Evolutionary conservation across 2,329 filamentous ascomycete species (phyloP), one percentile per base, ranked within the genome.

Genomic region (Botryotinia globosa): DNA sequence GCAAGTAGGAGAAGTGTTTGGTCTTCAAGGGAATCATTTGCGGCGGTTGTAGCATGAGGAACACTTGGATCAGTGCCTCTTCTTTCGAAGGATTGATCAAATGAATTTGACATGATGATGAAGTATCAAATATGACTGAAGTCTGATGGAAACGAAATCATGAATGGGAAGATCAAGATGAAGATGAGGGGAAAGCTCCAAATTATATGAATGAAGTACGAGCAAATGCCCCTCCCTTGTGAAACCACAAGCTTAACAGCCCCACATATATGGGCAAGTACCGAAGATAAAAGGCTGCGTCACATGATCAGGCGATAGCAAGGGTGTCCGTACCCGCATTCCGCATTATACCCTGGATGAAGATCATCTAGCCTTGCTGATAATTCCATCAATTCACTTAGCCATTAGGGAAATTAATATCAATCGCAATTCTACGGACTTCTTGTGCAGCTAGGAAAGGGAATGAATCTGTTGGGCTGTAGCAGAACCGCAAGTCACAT

Each of bases 1-100:
- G 94, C 94, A 76, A 98, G 89, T 77, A 95, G 90, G 18, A 80
- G 73, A 29, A 80, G 63, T 25, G 76, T 78, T 54, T 77, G 77
- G 59, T 80, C 79, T 74, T 80, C 78, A 8, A 79, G 73, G 20
- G 80, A 78, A 12, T 73, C 74, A 76, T 79, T 77, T 71, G 74
- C 58, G 16, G 73, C 51, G 61, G 72, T 48, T 62, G 75, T 67
- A 39, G 45, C 20, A 68, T 72, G 70, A 56, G 76, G 73, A 34
- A 76, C 74, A 56, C 75, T 78, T 25, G 77, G 73, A 74, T 79
- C 77, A 45, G 76, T 73, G 22, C 61, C 44, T 48, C 69, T 54
- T 66, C 63, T 73, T 59, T 74, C 63, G 48, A 48, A 34, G 34
- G 54, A 63, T 51, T 58, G 61, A 48, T 72, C 59, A 61, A 44